Base-by-base conservation (phyloP, 2,329 filamentous ascomycete genomes). In the Hypoxylon sp. region DNA sequence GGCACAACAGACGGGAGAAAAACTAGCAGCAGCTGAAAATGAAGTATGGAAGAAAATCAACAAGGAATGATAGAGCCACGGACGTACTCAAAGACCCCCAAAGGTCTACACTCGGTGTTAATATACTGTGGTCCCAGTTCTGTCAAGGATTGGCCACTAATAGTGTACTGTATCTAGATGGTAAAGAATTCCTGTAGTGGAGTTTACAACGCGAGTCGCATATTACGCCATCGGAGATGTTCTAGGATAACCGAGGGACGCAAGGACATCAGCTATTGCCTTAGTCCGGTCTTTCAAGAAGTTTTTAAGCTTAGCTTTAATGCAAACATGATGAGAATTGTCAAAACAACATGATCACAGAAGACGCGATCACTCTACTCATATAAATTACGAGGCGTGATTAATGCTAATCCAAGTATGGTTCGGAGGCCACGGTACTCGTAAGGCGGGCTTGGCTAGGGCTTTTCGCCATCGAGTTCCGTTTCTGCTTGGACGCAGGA, bases 1-100 rank as follows among this genome's bases (percentile, higher is more conserved):
- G 82, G 86, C 85, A 49, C 80, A 82, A 65, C 83, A 82, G 34
- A 88, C 87, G 5, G 87, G 88, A 55, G 84, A 85, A 67, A 87
- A 84, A 75, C 77, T 90, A 28, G 85, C 83, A 7, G 85, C 84
- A 13, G 87, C 86, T 13, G 88, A 90, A 80, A 81, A 80, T 55
- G 87, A 89, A 77, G 84, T 90, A 23, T 90, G 88, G 88, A 85
- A 84, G 78, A 85, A 83, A 74, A 87, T 90, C 75, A 90, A 88
- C 78, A 88, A 87, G 79, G 81, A 85, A 51, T 85, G 81, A 74
- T 67, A 49, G 38, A 36, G 28, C 48, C 48, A 58, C 48, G 34
- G 49, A 51, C 53, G 21, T 59, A 21, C 46, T 41, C 61, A 57
- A 49, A 45, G 21, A 13, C 46, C 50, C 51, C 51, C 48, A 19